A percentile compares a stretch with the other conserved stretches of the same genome.
phyloP scores from a whole-genome alignment of 768 basidiomycete species.

The Phaeolepiota aurea region DNA sequence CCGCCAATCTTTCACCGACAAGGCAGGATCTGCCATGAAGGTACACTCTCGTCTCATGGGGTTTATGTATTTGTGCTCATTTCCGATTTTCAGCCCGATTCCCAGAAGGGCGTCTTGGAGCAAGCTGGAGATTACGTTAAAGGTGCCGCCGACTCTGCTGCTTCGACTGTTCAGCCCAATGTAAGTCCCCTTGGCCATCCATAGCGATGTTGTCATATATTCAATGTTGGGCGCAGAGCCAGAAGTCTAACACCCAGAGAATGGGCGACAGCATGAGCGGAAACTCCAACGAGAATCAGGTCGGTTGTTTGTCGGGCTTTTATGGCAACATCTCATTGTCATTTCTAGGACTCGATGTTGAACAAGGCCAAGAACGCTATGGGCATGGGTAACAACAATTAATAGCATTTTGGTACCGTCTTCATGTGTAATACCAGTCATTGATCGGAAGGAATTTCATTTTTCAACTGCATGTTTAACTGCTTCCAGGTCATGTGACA shows the following conservation, averaged over 20 bases:
- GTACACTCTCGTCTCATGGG: constrained; percentile 19
- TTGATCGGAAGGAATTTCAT: too few species aligned
- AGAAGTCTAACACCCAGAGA: constrained; percentile 46
- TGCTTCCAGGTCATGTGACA: too few species aligned
- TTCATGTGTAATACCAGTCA: too few species aligned
- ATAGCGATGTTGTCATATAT: too few species aligned
- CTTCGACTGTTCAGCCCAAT: constrained; percentile 42
- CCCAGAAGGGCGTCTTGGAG: constrained; percentile 48
- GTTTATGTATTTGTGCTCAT: not conserved
- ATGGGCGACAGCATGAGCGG: constrained; percentile 36
- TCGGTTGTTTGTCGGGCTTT: constrained; percentile 9
- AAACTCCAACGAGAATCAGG: constrained; percentile 39
- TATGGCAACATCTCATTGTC: not conserved
- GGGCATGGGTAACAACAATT: constrained; percentile 32
- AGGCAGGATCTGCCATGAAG: constrained; percentile 41
- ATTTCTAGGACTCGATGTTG: constrained; percentile 27
- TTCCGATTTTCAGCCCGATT: constrained; percentile 60
- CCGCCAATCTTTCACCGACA: constrained; percentile 55
- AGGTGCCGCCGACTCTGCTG: constrained; percentile 36
- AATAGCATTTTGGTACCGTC: too few species aligned
- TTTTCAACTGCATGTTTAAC: too few species aligned
- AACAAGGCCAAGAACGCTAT: constrained; percentile 46
- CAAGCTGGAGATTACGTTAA: constrained; percentile 39
- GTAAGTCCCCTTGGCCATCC: too few species aligned
- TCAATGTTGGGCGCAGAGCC: constrained; percentile 28